A percentile compares a stretch with the other conserved stretches of the same genome.
Evolutionary conservation across 192 early-diverging fungal species (phyloP).

Genomic region (Dispira simplex): DNA sequence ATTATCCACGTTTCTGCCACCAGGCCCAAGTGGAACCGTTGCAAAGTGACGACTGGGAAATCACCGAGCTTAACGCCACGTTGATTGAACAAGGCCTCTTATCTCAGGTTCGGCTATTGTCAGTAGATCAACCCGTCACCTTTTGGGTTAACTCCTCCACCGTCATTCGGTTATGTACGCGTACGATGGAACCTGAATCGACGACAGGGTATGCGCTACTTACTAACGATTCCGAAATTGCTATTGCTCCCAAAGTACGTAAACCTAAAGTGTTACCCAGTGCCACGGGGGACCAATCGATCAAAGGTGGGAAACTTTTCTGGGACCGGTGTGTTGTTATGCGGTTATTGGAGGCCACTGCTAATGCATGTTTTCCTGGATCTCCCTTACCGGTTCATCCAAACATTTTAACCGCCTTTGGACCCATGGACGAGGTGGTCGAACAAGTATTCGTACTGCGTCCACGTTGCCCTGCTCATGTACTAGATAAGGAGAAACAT

Average conservation of each 20-base stretch:
- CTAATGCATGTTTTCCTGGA: background rate
- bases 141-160: slow-evolving; percentile 62
- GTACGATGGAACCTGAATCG: slow-evolving; percentile 29
- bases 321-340: slow-evolving; percentile 5
- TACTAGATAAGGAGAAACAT: too few relatives aligned
- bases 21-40: slow-evolving; percentile 51
- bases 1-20: slow-evolving; percentile 30
- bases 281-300: background rate
- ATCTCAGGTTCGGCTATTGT: slow-evolving; percentile 50
- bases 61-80: slow-evolving; percentile 51
- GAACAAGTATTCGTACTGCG: background rate
- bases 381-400: background rate
- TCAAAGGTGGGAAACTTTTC: background rate
- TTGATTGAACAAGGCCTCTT: slow-evolving; percentile 54
- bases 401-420: background rate
- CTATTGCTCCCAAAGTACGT: slow-evolving; percentile 56
- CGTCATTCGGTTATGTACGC: slow-evolving; percentile 37
- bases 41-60: slow-evolving; percentile 12
- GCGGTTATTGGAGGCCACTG: background rate
- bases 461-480: background rate
- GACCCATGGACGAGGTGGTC: background rate
- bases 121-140: slow-evolving; percentile 43
- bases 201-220: slow-evolving; percentile 39
- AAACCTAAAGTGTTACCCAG: slow-evolving; percentile 7
- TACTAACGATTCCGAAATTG: slow-evolving; percentile 47